Base-by-base conservation (phyloP, 139 green algal genomes). In the Chlorella sp. region DNA sequence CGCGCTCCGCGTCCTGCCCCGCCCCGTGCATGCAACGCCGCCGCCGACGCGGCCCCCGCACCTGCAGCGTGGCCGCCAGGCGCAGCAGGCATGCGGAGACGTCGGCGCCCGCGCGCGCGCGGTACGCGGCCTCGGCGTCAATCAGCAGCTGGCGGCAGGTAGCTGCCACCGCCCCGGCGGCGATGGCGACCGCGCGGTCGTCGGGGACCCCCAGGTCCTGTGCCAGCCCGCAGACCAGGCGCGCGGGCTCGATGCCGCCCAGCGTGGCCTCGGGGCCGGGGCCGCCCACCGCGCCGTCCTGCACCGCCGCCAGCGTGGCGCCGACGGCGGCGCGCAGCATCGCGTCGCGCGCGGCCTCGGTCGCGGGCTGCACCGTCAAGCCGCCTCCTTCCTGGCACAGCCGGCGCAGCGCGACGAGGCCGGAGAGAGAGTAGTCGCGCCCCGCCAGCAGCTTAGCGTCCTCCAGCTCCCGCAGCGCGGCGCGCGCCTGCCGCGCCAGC, bases 321-420 rank as follows among this genome's bases (percentile, higher is more conserved):
- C 79, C 38, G 46, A 89, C 76, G 27, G 46, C 84, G 7, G 70
- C 40, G 12, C 84, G 84, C 33, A 89, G 59, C 68, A 89, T 80
- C 5, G 84, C 68, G 33, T 89, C 84, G 8, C 84, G 72, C 8
- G 79, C 83, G 36, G 41, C 74, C 50, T 77, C 46, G 9, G 84
- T 87, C 65, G 58, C 42, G 4, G 82, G 60, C 55, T 72, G 71
- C 68, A 75, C 68, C 68, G 51, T 36, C 51, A 66, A 75, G 27
- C 68, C 68, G 68, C 68, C 68, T 1, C 51, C 68, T 51, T 75
- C 76, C 61, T 87, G 79, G 74, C 82, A 88, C 25, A 75, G 62
- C 50, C 61, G 63, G 50, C 73, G 63, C 64, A 89, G 64, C 19
- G 29, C 50, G 8, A 89, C 77, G 38, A 89, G 64, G 0, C 36